Percentiles rank a stretch among this genome's conserved stretches.
Conservation (phyloP, 148 eudicot species). For the Amaranthus palmeri region DNA sequence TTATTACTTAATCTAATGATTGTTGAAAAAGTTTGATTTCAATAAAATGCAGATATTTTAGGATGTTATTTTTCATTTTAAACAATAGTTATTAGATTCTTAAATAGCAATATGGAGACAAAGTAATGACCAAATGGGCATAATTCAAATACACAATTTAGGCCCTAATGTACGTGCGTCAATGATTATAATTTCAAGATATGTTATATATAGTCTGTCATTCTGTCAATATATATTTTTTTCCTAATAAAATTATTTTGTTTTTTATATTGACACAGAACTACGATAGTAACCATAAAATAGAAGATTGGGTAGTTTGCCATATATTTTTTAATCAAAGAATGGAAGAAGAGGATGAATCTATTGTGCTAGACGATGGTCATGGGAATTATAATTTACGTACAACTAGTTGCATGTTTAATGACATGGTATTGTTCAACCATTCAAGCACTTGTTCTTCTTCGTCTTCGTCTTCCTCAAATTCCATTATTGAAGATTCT, state of each 20-base stretch:
- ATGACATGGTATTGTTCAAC: background rate
- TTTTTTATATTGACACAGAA: slow-evolving; percentile 19
- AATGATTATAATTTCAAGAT: too few relatives aligned
- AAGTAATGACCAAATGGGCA: too few relatives aligned
- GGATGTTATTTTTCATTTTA: too few relatives aligned
- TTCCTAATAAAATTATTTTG: background rate
- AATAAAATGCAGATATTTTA: too few relatives aligned
- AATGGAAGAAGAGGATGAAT: slow-evolving; percentile 10
- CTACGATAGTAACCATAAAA: slow-evolving; percentile 7
- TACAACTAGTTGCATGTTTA: background rate
- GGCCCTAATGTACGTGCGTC: too few relatives aligned
- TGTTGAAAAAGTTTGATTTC: too few relatives aligned
- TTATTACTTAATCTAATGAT: too few relatives aligned
- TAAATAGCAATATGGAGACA: too few relatives aligned
- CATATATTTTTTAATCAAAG: slow-evolving; percentile 40
- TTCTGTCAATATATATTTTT: background rate
- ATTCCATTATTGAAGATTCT: slow-evolving; percentile 32
- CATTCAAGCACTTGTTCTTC: slow-evolving; percentile 24
- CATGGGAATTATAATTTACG: background rate
- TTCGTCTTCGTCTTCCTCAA: slow-evolving; percentile 38
- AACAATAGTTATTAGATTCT: too few relatives aligned
- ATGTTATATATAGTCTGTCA: too few relatives aligned
- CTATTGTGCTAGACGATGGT: background rate
- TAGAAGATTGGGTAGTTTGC: slow-evolving; percentile 52
- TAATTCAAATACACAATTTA: too few relatives aligned